phyloP scores from a whole-genome alignment of 139 green algal genomes.

The Chlorella sp. region DNA sequence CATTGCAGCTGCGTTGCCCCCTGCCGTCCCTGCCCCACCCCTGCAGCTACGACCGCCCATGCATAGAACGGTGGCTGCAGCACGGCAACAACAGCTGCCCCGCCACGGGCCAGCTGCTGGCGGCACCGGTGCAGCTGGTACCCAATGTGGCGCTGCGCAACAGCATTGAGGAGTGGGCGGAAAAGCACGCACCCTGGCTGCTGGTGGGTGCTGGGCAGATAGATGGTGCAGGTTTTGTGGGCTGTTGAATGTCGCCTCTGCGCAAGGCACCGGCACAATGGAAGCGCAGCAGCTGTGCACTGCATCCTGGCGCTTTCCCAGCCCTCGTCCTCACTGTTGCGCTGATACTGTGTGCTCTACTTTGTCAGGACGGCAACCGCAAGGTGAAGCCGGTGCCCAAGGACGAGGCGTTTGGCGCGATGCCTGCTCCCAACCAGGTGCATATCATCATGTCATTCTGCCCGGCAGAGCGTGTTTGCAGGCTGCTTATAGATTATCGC shows the following conservation, averaged over 20 bases:
- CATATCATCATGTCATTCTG: no score
- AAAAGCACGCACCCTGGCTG: constrained; percentile 59
- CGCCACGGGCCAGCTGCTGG: constrained; percentile 54
- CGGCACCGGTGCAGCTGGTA: constrained; percentile 51
- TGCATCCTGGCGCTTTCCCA: no score
- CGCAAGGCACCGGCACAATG: no score
- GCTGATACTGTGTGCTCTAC: not conserved
- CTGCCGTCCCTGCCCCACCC: not conserved
- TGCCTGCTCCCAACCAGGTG: not conserved
- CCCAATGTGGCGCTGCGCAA: constrained; percentile 61
- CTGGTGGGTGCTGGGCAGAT: constrained; percentile 66
- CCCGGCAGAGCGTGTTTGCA: no score
- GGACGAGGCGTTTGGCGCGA: constrained; percentile 20
- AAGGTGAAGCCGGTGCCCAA: constrained; percentile 48
- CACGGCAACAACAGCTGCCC: constrained; percentile 60
- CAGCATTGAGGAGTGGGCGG: constrained; percentile 65
- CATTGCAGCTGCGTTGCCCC: no score
- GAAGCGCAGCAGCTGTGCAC: no score
- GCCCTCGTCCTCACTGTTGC: not conserved
- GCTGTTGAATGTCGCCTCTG: no score
- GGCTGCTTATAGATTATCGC: no score
- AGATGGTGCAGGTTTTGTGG: no score
- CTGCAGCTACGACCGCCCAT: constrained; percentile 57
- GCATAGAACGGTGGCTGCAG: constrained; percentile 59
- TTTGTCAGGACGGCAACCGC: constrained; percentile 14